These are phyloP conservation scores for Cyclanthera cordifolia DNA, from an alignment of 306 rosid genomes.

Conservation along the genomic window DNA sequence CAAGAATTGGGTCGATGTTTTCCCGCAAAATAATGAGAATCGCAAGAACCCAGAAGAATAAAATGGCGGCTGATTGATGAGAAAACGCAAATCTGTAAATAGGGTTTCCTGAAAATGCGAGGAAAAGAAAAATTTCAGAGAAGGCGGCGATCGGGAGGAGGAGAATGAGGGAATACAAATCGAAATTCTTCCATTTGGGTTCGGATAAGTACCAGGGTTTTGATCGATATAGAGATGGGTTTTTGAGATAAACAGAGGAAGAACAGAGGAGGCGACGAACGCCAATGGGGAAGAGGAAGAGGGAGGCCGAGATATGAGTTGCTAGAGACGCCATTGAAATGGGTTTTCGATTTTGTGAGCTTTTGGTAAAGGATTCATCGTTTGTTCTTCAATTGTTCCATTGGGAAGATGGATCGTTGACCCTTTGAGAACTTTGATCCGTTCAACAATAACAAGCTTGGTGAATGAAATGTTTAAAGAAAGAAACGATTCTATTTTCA, in stretches of 20 bases:
- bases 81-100: slow-evolving; percentile 47
- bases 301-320: slow-evolving; percentile 55
- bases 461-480: neutral
- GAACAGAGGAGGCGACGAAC: slow-evolving; percentile 58
- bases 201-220: slow-evolving; percentile 64
- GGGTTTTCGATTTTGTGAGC: neutral
- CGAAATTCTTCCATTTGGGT: slow-evolving; percentile 58
- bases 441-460: neutral
- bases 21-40: slow-evolving; percentile 37
- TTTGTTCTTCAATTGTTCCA: slow-evolving; percentile 6
- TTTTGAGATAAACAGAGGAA: slow-evolving; percentile 58
- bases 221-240: slow-evolving; percentile 65
- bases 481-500: neutral
- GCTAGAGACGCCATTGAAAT: slow-evolving; percentile 56
- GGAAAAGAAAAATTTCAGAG: slow-evolving; percentile 48
- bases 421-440: neutral
- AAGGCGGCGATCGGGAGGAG: slow-evolving; percentile 63
- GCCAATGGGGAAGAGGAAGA: slow-evolving; percentile 50
- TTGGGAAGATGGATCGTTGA: neutral
- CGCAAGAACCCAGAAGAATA: slow-evolving; percentile 55
- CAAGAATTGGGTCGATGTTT: slow-evolving; percentile 20
- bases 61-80: slow-evolving; percentile 44
- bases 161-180: slow-evolving; percentile 47
- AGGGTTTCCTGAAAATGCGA: slow-evolving; percentile 54
- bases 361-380: neutral